Conservation (phyloP, 2,329 filamentous ascomycete species). For the Exophiala sideris region DNA sequence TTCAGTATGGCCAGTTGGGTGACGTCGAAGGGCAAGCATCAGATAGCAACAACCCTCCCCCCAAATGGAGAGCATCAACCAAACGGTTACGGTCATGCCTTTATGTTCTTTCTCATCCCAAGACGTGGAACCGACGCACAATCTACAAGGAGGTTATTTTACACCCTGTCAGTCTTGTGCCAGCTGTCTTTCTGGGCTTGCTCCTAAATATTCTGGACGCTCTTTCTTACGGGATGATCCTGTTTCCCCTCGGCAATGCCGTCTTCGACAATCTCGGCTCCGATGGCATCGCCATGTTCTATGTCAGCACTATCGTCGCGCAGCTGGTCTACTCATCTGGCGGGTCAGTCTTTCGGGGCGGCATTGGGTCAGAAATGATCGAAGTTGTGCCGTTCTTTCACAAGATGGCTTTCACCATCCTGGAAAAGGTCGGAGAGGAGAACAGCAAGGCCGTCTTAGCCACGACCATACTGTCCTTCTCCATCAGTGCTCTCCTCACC, state of each 20-base stretch:
- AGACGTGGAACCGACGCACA: conserved; percentile 66
- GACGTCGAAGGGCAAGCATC: conserved; percentile 32
- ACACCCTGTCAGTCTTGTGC: conserved; percentile 67
- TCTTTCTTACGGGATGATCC: conserved; percentile 91
- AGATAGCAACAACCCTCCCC: background rate
- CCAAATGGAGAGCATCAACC: conserved; percentile 10
- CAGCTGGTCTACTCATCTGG: conserved; percentile 83
- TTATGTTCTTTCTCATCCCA: conserved; percentile 54
- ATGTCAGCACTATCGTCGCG: conserved; percentile 92
- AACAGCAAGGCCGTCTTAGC: conserved; percentile 83
- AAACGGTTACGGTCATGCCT: conserved; percentile 10
- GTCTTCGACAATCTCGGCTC: conserved; percentile 83
- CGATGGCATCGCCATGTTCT: conserved; percentile 97
- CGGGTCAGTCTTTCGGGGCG: conserved; percentile 84
- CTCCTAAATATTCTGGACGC: conserved; percentile 92
- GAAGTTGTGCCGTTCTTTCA: conserved; percentile 99
- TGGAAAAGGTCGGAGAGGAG: conserved; percentile 71
- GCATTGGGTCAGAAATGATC: conserved; percentile 94
- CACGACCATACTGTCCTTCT: conserved; percentile 89
- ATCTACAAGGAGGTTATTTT: conserved; percentile 65
- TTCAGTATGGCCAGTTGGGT: conserved; percentile 16
- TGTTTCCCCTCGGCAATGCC: conserved; percentile 85
- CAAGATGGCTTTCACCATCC: conserved; percentile 92
- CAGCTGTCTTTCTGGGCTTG: conserved; percentile 82
- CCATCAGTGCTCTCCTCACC: conserved; percentile 84